Conservation (phyloP, 805 yeast species). For the Wickerhamomyces ciferrii region DNA sequence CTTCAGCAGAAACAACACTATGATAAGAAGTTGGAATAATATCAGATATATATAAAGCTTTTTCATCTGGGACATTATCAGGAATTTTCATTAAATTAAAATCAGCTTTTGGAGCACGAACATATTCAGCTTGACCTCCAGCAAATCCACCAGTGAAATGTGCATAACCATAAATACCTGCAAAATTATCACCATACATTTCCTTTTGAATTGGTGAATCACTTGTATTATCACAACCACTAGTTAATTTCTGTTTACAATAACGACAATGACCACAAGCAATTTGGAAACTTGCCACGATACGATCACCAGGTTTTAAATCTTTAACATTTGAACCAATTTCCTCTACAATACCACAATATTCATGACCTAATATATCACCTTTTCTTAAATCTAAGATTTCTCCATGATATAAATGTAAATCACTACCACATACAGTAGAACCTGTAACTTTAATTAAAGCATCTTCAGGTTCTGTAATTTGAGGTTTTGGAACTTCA, state of each 20-base stretch:
- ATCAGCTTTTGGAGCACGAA: background rate
- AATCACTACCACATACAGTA: conserved; percentile 45
- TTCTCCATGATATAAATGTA: conserved; percentile 53
- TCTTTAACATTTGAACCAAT: conserved; percentile 40
- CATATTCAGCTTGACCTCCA: background rate
- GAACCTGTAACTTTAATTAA: conserved; percentile 37
- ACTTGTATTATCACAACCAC: background rate
- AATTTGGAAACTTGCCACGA: conserved; percentile 26
- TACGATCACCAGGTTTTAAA: conserved; percentile 44
- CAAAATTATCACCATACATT: background rate
- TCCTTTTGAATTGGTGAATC: background rate
- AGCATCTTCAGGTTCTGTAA: conserved; percentile 28
- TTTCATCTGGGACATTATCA: background rate
- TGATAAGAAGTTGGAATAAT: background rate
- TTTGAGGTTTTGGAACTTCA: conserved; percentile 23
- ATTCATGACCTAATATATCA: conserved; percentile 48
- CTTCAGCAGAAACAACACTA: background rate
- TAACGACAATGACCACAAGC: background rate
- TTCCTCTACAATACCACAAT: conserved; percentile 48
- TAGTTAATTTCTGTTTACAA: background rate
- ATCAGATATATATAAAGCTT: background rate
- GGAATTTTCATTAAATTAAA: background rate
- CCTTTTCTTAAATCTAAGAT: conserved; percentile 21
- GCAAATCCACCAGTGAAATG: background rate
- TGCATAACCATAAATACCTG: background rate